Percentiles rank a stretch among this genome's conserved stretches.
Evolutionary conservation across 2,329 filamentous ascomycete genomes (phyloP).

Genomic region (Diaporthe vexans): DNA sequence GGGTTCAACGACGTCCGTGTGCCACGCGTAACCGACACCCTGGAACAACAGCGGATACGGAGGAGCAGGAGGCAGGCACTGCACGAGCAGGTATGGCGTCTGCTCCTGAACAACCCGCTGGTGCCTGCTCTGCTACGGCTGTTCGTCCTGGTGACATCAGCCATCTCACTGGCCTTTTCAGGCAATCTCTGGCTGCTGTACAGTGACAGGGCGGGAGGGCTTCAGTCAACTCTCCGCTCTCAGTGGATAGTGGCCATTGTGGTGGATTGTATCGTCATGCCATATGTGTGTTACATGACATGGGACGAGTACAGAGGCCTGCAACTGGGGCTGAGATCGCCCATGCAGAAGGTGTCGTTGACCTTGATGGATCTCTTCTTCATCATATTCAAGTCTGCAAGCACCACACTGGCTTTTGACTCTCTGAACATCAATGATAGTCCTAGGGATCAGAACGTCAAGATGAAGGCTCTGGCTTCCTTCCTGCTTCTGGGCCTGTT

Average conservation of each 20-base stretch:
- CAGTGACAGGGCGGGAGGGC: conserved; percentile 54
- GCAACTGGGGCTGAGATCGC: conserved; percentile 87
- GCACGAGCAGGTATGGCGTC: conserved; percentile 73
- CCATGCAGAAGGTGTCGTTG: conserved; percentile 87
- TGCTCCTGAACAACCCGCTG: conserved; percentile 83
- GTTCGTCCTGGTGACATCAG: conserved; percentile 85
- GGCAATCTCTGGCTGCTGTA: conserved; percentile 75
- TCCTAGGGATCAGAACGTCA: conserved; percentile 37
- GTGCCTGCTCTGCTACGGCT: conserved; percentile 88
- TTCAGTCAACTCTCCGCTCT: conserved; percentile 58
- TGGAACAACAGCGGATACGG: conserved; percentile 33
- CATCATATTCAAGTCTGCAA: conserved; percentile 96
- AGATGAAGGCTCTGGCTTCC: conserved; percentile 74
- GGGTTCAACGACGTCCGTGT: conserved; percentile 58
- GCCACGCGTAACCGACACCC: conserved; percentile 34
- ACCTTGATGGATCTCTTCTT: conserved; percentile 95
- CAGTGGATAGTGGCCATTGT: conserved; percentile 91
- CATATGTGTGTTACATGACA: conserved; percentile 94
- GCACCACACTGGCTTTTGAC: conserved; percentile 90
- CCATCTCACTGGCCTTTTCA: conserved; percentile 84
- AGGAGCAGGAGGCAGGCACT: conserved; percentile 60
- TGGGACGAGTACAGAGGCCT: conserved; percentile 97
- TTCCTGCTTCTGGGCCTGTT: conserved; percentile 86
- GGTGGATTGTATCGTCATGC: conserved; percentile 88
- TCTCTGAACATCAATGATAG: conserved; percentile 74